phyloP scores from a whole-genome alignment of 2,329 filamentous ascomycete species.

The Exophiala sideris region DNA sequence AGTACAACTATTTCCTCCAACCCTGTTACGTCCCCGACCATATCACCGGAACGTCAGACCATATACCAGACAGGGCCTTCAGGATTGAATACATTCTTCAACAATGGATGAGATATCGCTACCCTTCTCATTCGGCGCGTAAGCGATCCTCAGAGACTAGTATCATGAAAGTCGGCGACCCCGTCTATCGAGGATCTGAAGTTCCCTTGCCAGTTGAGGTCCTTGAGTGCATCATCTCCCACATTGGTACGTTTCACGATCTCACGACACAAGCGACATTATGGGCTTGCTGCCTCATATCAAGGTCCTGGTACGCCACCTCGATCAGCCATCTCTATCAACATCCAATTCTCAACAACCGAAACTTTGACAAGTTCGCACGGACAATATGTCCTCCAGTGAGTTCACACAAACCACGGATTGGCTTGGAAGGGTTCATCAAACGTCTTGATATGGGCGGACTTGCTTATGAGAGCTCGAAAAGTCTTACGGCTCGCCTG shows the following conservation, averaged over 20 bases:
- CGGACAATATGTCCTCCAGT: constrained; percentile 54
- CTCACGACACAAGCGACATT: constrained; percentile 44
- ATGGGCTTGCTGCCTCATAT: constrained; percentile 51
- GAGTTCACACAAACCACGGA: constrained; percentile 37
- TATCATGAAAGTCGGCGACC: constrained; percentile 24
- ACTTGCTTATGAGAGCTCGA: constrained; percentile 59
- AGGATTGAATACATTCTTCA: too few relatives aligned
- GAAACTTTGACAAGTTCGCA: constrained; percentile 54
- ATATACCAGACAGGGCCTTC: too few relatives aligned
- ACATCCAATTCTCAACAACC: constrained; percentile 48
- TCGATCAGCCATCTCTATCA: constrained; percentile 53
- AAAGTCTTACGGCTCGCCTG: constrained; percentile 56
- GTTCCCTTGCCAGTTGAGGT: constrained; percentile 24
- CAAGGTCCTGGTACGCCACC: constrained; percentile 56
- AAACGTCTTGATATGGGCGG: constrained; percentile 51
- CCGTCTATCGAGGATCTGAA: constrained; percentile 14
- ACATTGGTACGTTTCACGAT: constrained; percentile 4
- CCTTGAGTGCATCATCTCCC: constrained; percentile 12
- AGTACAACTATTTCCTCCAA: too few relatives aligned
- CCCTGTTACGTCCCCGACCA: too few relatives aligned
- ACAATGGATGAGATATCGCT: too few relatives aligned
- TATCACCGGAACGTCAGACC: too few relatives aligned
- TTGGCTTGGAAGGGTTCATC: constrained; percentile 45
- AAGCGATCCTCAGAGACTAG: not conserved
- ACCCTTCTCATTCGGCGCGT: not conserved